Percentiles rank a stretch among this genome's conserved stretches.
Conservation (phyloP, 2,329 filamentous ascomycete species). For the Trichoderma sp. region DNA sequence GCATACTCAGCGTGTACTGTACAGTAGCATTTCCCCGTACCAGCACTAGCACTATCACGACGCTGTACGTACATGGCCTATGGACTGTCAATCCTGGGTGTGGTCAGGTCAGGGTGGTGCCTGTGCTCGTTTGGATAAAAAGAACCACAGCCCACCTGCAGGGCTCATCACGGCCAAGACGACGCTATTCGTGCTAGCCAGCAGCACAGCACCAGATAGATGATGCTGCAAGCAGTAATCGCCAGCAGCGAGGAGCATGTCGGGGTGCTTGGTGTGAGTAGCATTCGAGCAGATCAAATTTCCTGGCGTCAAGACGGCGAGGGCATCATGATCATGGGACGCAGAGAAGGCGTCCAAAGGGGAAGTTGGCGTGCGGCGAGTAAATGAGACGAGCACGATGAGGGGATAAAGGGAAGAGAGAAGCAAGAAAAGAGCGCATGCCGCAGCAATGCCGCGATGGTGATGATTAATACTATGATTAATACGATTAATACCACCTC, state of each 20-base stretch:
- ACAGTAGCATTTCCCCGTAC: not conserved
- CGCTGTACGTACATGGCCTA: not conserved
- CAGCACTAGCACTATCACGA: slow-evolving; percentile 2
- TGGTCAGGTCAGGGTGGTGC: slow-evolving; percentile 3
- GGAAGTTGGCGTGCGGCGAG: not conserved
- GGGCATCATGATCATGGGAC: not conserved
- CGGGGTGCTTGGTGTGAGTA: not conserved
- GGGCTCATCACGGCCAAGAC: not conserved
- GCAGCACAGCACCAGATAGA: not conserved
- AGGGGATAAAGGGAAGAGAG: not conserved
- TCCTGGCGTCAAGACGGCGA: not conserved
- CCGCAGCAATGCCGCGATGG: not conserved
- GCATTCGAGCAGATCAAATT: not conserved
- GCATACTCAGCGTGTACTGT: not conserved
- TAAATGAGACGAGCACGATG: not conserved
- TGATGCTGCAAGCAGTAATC: not conserved
- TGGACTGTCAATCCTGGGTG: not conserved
- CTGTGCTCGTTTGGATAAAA: slow-evolving; percentile 16
- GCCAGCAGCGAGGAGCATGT: not conserved
- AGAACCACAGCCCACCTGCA: slow-evolving; percentile 3
- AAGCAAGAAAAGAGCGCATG: not conserved
- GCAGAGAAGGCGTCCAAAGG: not conserved
- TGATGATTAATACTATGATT: not conserved
- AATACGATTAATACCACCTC: too few relatives aligned
- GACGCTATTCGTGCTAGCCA: not conserved